A percentile compares a stretch with the other conserved stretches of the same genome.
Evolutionary conservation across 2,329 filamentous ascomycete genomes (phyloP).

Genomic region (Ophiocordyceps australis): DNA sequence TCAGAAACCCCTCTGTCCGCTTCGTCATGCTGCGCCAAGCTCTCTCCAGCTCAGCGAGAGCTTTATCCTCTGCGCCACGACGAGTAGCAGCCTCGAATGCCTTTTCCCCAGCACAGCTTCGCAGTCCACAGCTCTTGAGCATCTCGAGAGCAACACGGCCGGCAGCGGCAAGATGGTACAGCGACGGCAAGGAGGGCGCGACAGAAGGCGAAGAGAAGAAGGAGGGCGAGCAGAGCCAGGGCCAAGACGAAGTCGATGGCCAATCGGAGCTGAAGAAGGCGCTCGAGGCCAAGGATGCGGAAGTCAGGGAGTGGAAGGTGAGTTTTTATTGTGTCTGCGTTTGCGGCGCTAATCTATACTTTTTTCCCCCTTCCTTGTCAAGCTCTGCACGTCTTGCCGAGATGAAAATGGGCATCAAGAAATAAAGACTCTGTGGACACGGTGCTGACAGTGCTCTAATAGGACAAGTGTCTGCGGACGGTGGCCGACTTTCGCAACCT

Average conservation of each 20-base stretch:
- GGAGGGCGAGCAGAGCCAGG: slow-evolving; percentile 5
- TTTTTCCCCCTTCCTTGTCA: too few relatives aligned
- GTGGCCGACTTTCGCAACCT: slow-evolving; percentile 97
- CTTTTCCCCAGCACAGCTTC: too few relatives aligned
- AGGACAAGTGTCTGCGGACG: slow-evolving; percentile 91
- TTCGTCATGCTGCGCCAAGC: slow-evolving; percentile 32
- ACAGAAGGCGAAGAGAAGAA: slow-evolving; percentile 9
- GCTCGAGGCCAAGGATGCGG: slow-evolving; percentile 31
- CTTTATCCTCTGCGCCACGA: slow-evolving; percentile 21
- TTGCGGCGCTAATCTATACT: too few relatives aligned
- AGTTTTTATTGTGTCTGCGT: too few relatives aligned
- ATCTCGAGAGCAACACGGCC: slow-evolving; percentile 18
- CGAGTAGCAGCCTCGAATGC: slow-evolving; percentile 15
- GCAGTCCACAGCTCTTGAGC: too few relatives aligned
- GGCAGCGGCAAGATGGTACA: slow-evolving; percentile 25
- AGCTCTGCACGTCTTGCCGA: too few relatives aligned
- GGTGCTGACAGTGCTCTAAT: not conserved
- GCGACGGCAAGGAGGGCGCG: slow-evolving; percentile 21
- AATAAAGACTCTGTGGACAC: not conserved
- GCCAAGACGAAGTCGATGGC: slow-evolving; percentile 14
- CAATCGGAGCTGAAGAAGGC: slow-evolving; percentile 29
- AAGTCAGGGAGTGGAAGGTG: slow-evolving; percentile 68
- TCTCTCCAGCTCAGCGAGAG: slow-evolving; percentile 22
- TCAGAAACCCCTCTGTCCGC: too few relatives aligned
- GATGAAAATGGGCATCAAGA: too few relatives aligned